Conservation (phyloP, 192 early-diverging fungal species). For the Coemansia sp. region DNA sequence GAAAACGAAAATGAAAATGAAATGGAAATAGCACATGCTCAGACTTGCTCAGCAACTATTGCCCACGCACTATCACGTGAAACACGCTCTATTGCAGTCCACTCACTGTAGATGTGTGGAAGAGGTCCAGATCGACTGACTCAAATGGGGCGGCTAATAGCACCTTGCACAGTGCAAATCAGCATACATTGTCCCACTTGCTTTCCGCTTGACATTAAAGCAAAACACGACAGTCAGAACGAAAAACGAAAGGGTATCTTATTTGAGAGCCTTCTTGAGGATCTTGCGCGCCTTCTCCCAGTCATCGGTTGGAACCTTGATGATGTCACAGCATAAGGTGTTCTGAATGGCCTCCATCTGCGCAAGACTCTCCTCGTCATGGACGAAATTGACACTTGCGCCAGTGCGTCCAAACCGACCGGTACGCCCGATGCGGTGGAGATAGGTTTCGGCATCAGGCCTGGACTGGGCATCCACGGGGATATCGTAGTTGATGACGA, state of each 20-base stretch:
- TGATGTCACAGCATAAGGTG: conserved; percentile 79
- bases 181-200: background rate
- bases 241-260: background rate
- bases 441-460: conserved; percentile 92
- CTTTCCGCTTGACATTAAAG: background rate
- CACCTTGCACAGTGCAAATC: background rate
- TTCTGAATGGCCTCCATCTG: conserved; percentile 84
- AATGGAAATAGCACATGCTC: background rate
- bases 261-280: conserved; percentile 76
- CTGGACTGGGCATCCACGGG: conserved; percentile 65
- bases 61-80: conserved; percentile 10
- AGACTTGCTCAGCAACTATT: background rate
- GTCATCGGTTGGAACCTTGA: conserved; percentile 78
- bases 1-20: background rate
- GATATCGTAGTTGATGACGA: conserved; percentile 97
- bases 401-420: conserved; percentile 96
- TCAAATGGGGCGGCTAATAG: no score
- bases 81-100: background rate
- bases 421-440: conserved; percentile 97
- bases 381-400: conserved; percentile 93
- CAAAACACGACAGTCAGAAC: background rate
- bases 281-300: conserved; percentile 81
- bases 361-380: conserved; percentile 68
- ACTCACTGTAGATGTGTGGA: background rate
- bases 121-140: background rate